Evolutionary conservation across 768 basidiomycete species (phyloP).

Genomic region (Termitomyces heimii): DNA sequence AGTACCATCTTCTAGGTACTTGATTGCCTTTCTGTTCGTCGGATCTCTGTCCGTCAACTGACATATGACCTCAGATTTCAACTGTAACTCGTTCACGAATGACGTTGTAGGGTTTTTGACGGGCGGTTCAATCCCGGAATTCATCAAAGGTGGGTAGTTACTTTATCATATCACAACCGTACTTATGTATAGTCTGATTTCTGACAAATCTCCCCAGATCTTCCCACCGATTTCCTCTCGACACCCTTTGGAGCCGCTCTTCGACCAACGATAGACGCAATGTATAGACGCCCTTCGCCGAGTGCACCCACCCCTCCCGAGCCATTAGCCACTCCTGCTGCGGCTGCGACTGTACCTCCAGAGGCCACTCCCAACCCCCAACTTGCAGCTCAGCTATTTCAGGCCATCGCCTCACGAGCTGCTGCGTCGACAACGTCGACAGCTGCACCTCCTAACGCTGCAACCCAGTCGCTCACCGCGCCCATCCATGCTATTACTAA

Average conservation of each 20-base stretch:
- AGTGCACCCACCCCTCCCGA: constrained; percentile 28
- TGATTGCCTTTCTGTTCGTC: background rate
- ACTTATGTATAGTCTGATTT: background rate
- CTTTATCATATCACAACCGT: background rate
- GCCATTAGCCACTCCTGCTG: constrained; percentile 16
- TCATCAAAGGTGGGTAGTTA: constrained; percentile 59
- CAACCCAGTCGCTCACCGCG: constrained; percentile 46
- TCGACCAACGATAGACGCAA: constrained; percentile 85
- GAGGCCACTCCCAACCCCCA: constrained; percentile 38
- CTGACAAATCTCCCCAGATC: constrained; percentile 27
- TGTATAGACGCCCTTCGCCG: constrained; percentile 64
- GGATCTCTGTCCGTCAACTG: background rate
- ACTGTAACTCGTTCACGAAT: constrained; percentile 93
- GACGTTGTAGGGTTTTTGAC: constrained; percentile 86
- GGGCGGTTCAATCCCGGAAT: constrained; percentile 72
- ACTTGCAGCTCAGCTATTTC: constrained; percentile 47
- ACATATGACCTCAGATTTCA: constrained; percentile 58
- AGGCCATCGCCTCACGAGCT: constrained; percentile 51
- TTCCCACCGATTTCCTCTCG: constrained; percentile 80
- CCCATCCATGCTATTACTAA: constrained; percentile 74
- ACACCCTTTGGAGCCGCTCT: constrained; percentile 85
- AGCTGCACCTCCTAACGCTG: constrained; percentile 15
- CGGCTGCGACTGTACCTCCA: constrained; percentile 13
- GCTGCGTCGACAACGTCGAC: constrained; percentile 8
- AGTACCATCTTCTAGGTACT: constrained; percentile 84